These are phyloP conservation scores for Zasmidium angulare DNA, from an alignment of 2,329 filamentous ascomycete species.

Conservation along the genomic window DNA sequence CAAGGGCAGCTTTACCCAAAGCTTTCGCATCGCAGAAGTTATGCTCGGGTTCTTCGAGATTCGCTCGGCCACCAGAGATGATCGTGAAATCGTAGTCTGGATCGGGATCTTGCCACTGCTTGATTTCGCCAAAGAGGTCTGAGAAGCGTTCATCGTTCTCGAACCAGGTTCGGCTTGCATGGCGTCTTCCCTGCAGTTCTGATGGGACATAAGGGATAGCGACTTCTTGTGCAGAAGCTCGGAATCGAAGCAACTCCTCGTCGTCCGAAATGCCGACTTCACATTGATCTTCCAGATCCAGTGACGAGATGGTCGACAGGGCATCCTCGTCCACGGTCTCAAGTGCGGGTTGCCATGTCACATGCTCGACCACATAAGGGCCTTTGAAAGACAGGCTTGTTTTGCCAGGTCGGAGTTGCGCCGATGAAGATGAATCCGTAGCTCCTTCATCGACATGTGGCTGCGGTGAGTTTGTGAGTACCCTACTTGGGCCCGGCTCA, in stretches of 20 bases:
- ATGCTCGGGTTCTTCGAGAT: neutral
- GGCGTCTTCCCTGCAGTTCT: constrained; percentile 6
- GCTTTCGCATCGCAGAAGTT: constrained; percentile 4
- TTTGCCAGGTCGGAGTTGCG: neutral
- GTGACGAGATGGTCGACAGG: neutral
- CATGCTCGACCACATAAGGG: too few relatives aligned
- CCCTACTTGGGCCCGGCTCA: too few relatives aligned
- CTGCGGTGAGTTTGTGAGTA: too few relatives aligned
- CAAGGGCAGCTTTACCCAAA: constrained; percentile 4
- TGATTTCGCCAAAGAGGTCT: constrained; percentile 1
- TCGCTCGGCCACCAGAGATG: neutral
- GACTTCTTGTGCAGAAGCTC: too few relatives aligned
- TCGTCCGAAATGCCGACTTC: too few relatives aligned
- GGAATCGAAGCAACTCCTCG: too few relatives aligned
- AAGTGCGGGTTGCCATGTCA: neutral
- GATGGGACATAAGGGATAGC: neutral
- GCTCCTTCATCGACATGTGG: too few relatives aligned
- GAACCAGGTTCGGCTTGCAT: constrained; percentile 9
- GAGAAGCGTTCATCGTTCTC: constrained; percentile 6
- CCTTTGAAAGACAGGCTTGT: neutral
- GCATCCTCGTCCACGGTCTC: neutral
- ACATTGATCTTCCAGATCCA: neutral
- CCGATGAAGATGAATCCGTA: neutral
- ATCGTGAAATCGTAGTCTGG: neutral
- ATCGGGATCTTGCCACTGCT: neutral